These are phyloP conservation scores for Penicillium subrubescens DNA, from an alignment of 495 filamentous ascomycete species.

Conservation along the genomic window DNA sequence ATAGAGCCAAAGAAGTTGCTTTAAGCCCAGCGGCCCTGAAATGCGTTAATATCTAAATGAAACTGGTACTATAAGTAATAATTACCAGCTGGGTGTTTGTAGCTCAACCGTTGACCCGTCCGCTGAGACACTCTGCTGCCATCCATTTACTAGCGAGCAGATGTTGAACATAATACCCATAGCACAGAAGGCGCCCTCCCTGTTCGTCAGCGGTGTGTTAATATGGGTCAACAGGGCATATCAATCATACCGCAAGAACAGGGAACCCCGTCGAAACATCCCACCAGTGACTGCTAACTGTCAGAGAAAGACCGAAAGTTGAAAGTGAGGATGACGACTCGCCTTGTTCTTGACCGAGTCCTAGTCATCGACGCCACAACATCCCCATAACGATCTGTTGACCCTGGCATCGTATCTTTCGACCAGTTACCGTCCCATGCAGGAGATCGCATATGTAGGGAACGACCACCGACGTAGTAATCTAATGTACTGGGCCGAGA, in stretches of 20 bases:
- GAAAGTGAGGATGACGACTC: background rate
- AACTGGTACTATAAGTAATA: background rate
- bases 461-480: too few relatives aligned
- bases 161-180: conserved; percentile 79
- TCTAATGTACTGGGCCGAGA: too few relatives aligned
- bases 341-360: background rate
- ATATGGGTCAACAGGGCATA: background rate
- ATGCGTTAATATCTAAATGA: background rate
- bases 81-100: background rate
- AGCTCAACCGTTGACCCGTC: background rate
- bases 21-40: background rate
- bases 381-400: background rate
- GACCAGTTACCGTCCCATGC: too few relatives aligned
- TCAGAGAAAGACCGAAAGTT: background rate
- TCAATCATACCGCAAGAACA: background rate
- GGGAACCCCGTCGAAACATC: background rate
- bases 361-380: background rate
- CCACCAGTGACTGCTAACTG: background rate
- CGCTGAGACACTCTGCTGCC: conserved; percentile 62
- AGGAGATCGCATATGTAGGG: too few relatives aligned
- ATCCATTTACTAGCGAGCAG: conserved; percentile 68
- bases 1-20: background rate
- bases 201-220: background rate
- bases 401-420: background rate
- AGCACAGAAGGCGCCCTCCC: conserved; percentile 69